A percentile compares a stretch with the other conserved stretches of the same genome.
Evolutionary conservation across 1,284 basidiomycete species (phyloP).

Genomic region (Porodaedalea pini): DNA sequence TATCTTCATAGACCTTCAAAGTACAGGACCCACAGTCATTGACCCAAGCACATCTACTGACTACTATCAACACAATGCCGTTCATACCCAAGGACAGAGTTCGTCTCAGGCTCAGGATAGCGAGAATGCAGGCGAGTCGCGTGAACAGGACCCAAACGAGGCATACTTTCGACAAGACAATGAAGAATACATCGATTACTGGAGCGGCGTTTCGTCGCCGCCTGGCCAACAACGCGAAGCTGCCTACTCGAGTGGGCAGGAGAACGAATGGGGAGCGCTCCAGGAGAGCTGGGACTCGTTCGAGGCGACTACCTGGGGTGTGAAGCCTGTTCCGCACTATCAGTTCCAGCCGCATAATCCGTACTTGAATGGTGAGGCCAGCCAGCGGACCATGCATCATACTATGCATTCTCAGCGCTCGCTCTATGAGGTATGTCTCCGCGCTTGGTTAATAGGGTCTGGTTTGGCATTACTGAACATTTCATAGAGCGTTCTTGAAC

Average conservation of each 20-base stretch:
- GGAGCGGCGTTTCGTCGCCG: constrained; percentile 36
- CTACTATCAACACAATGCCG: constrained; percentile 28
- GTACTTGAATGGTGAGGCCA: constrained; percentile 58
- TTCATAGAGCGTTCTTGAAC: constrained; percentile 75
- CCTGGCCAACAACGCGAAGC: constrained; percentile 8
- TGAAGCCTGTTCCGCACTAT: constrained; percentile 60
- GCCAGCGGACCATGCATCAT: constrained; percentile 52
- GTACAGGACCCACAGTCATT: constrained; percentile 1
- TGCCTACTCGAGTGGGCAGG: constrained; percentile 19
- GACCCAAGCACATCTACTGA: constrained; percentile 14
- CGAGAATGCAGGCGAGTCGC: constrained; percentile 24
- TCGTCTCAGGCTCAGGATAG: not conserved
- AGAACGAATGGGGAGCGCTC: constrained; percentile 58
- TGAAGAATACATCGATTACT: constrained; percentile 58
- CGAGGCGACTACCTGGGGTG: constrained; percentile 63
- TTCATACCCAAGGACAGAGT: constrained; percentile 25
- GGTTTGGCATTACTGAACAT: constrained; percentile 8
- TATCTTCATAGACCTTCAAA: not conserved
- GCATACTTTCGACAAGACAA: constrained; percentile 72
- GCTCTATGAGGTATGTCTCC: constrained; percentile 54
- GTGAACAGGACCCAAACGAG: constrained; percentile 54
- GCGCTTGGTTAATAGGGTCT: constrained; percentile 17
- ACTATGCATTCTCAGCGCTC: constrained; percentile 45
- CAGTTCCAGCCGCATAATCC: constrained; percentile 83
- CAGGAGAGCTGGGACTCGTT: constrained; percentile 85